Evolutionary conservation across 2,329 filamentous ascomycete species (phyloP).

Genomic region (Botryotinia calthae): DNA sequence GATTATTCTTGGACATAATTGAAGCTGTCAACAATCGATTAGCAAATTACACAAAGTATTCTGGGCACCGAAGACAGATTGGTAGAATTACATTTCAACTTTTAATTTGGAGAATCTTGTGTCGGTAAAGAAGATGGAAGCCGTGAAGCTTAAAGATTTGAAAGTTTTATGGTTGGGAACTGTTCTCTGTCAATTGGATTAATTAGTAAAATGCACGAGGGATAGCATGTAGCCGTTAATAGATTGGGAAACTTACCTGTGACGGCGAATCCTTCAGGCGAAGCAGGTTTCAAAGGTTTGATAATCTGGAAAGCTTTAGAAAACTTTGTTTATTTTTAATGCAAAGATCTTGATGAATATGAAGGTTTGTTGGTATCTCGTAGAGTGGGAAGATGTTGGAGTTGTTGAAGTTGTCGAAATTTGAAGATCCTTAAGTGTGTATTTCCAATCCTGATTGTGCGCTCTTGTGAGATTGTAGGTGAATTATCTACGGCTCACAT

Average conservation of each 20-base stretch:
- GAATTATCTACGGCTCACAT: neutral
- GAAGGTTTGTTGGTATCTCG: neutral
- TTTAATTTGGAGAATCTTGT: neutral
- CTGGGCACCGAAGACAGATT: neutral
- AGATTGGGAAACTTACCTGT: neutral
- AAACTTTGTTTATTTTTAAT: neutral
- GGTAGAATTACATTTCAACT: neutral
- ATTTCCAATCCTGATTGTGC: neutral
- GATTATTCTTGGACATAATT: neutral
- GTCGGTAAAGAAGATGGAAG: neutral
- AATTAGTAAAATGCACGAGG: neutral
- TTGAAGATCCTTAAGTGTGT: neutral
- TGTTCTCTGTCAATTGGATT: neutral
- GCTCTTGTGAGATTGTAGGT: neutral
- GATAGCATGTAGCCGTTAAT: neutral
- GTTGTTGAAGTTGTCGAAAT: neutral
- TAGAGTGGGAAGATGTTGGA: neutral
- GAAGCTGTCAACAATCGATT: neutral
- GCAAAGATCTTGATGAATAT: neutral
- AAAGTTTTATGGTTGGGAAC: neutral
- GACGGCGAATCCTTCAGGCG: neutral
- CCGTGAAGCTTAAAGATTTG: neutral
- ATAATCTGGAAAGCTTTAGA: too few relatives aligned
- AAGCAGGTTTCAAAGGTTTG: neutral
- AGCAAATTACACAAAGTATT: neutral